These are phyloP conservation scores for Dothiorella sarmentorum DNA, from an alignment of 2,329 filamentous ascomycete genomes.

Conservation along the genomic window DNA sequence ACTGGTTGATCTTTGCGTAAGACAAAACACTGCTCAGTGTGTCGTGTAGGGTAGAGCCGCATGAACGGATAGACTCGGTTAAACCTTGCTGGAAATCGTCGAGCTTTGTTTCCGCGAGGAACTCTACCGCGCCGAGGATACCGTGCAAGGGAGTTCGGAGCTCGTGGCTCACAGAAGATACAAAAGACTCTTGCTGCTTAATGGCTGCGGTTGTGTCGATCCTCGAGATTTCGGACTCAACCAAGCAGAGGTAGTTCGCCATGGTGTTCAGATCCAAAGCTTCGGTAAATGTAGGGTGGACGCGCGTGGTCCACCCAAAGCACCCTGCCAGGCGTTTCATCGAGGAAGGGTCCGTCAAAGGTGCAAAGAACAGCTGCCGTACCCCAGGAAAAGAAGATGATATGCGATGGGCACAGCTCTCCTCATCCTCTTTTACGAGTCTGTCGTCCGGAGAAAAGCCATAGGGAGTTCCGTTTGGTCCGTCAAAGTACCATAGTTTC, in stretches of 20 bases:
- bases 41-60: constrained; percentile 41
- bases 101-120: constrained; percentile 21
- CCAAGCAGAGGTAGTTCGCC: constrained; percentile 18
- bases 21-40: constrained; percentile 34
- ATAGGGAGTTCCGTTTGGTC: neutral
- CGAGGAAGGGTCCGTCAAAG: constrained; percentile 21
- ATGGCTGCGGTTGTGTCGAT: neutral
- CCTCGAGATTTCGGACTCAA: constrained; percentile 14
- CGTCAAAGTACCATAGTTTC: constrained; percentile 18
- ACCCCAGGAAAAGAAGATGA: constrained; percentile 5
- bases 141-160: constrained; percentile 1
- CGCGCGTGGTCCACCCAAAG: constrained; percentile 18
- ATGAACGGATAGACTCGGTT: constrained; percentile 31
- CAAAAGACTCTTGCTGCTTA: constrained; percentile 27
- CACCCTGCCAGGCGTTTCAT: constrained; percentile 21
- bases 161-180: constrained; percentile 42
- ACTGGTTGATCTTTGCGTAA: constrained; percentile 34
- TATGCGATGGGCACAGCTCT: constrained; percentile 11
- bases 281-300: constrained; percentile 19
- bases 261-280: constrained; percentile 16
- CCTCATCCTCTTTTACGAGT: constrained; percentile 3
- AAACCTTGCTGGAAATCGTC: neutral
- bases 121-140: neutral
- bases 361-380: constrained; percentile 19
- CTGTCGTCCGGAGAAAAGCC: constrained; percentile 4